Evolutionary conservation across 2,329 filamentous ascomycete genomes (phyloP).

Genomic region (Ophiostoma triangulosporum): DNA sequence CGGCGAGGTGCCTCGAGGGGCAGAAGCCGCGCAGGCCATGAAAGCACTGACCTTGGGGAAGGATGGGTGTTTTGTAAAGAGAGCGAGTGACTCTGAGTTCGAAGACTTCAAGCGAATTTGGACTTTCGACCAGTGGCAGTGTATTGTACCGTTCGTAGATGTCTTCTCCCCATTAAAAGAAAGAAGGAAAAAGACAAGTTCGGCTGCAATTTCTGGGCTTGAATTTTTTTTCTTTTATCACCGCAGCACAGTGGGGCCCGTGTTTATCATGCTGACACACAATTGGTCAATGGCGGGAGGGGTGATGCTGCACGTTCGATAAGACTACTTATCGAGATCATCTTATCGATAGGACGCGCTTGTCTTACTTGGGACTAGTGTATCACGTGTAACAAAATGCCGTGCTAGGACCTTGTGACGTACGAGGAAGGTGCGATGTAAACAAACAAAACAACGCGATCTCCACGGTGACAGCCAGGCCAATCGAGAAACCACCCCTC

Average conservation of each 20-base stretch:
- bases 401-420: constrained; percentile 7
- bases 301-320: neutral
- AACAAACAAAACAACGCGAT: constrained; percentile 16
- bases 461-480: constrained; percentile 14
- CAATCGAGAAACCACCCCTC: constrained; percentile 12
- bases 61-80: neutral
- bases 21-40: neutral
- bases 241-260: constrained; percentile 6
- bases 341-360: neutral
- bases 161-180: constrained; percentile 19
- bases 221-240: constrained; percentile 16
- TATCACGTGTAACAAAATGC: constrained; percentile 2
- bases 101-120: constrained; percentile 15
- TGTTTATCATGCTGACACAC: constrained; percentile 1
- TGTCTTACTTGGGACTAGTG: neutral
- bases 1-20: neutral
- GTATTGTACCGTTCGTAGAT: constrained; percentile 16
- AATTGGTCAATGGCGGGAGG: neutral
- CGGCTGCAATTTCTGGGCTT: neutral
- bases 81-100: constrained; percentile 10
- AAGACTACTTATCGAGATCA: neutral
- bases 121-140: constrained; percentile 16
- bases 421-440: constrained; percentile 11
- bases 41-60: constrained; percentile 1
- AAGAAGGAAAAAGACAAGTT: constrained; percentile 15